phyloP scores from a whole-genome alignment of 495 filamentous ascomycete species.

The Cercophora sp. region DNA sequence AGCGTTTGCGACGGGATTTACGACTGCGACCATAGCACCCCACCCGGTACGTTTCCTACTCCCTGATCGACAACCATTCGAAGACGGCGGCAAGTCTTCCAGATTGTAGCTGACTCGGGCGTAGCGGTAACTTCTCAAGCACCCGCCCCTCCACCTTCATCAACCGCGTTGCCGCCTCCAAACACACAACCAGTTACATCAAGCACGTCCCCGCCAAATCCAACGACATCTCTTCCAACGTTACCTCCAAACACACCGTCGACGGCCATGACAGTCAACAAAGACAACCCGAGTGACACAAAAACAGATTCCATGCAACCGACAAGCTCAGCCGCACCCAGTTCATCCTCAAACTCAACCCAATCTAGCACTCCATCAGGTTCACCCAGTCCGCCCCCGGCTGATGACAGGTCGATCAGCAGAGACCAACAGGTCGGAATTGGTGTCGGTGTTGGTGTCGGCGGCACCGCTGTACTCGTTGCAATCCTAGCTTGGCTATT shows the following conservation, averaged over 20 bases:
- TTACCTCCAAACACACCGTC: neutral
- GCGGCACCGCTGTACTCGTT: neutral
- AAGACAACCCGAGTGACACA: neutral
- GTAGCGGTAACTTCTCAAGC: neutral
- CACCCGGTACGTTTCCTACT: neutral
- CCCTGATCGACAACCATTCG: neutral
- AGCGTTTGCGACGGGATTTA: neutral
- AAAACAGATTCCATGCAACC: neutral
- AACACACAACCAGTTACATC: neutral
- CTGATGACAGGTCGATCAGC: too few species aligned
- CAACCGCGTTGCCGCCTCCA: neutral
- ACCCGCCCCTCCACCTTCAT: neutral
- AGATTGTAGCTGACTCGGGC: neutral
- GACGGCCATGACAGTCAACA: neutral
- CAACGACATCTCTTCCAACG: neutral
- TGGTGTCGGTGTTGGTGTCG: neutral
- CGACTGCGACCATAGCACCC: neutral
- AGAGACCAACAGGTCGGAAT: neutral
- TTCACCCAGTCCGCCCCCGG: too few species aligned
- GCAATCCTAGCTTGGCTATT: neutral
- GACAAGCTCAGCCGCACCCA: neutral
- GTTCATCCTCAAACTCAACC: neutral
- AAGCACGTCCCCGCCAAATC: neutral
- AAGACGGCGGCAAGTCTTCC: too few species aligned
- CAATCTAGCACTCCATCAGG: too few species aligned